Evolutionary conservation across 177 flowering plant species (phyloP), one percentile per base, ranked within the genome.

Genomic region (Vitis hybrid): DNA sequence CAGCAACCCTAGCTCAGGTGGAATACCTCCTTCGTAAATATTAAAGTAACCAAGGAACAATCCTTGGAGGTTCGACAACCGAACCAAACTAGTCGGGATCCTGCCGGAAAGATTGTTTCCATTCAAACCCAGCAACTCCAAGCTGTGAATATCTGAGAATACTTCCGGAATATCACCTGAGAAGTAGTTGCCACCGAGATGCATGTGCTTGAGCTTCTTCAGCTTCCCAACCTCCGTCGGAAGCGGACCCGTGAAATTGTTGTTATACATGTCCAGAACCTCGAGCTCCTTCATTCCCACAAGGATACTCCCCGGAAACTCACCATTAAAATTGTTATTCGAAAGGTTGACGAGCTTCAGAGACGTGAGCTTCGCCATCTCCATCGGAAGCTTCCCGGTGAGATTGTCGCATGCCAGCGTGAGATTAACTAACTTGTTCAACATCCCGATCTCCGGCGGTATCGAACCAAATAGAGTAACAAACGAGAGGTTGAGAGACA

Each of bases 131-230:
- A 95, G 60, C 51, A 34, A 83, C 75, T 85, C 88, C 80, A 95
- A 79, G 64, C 80, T 80, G 75, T 69, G 64, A 18, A 95, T 74
- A 51, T 85, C 84, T 0, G 88, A 77, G 75, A 83, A 95, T 0
- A 19, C 68, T 6, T 65, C 82, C n/a, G 96, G 99, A 26, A 95
- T 91, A 10, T 68, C 71, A 5, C 99, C 99, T 54, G 79, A 17
- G 72, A 95, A 89, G 76, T 66, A 92, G 77, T 92, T 92, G 18
- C 99, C 97, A 9, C 88, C 98, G 12, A 95, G 76, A 34, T 66
- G 62, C 9, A 95, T 79, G 49, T 83, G 76, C 52, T 68, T 79
- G 19, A 95, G 66, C 6, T 78, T 76, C 63, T 79, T 78, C 55
- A 89, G 74, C 58, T 60, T 63, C 4, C 64, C 82, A 2, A 90